A percentile compares a stretch with the other conserved stretches of the same genome.
These are phyloP conservation scores for Amaranthus cruentus DNA, from an alignment of 148 eudicot species.

Conservation along the genomic window DNA sequence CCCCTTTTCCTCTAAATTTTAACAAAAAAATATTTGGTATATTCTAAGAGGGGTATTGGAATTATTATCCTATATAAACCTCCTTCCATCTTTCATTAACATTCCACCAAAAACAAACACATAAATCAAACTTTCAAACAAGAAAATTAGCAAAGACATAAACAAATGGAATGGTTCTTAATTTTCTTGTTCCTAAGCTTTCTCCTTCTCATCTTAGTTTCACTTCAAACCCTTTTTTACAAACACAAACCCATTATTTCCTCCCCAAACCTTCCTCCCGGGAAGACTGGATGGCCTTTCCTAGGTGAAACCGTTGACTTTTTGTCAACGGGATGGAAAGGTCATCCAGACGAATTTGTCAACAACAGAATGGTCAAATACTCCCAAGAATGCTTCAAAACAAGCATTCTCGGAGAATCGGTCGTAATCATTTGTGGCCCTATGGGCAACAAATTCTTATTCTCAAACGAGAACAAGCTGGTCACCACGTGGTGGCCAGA, in stretches of 20 bases:
- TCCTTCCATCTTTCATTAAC: too few species aligned
- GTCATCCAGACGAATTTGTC: conserved; percentile 33
- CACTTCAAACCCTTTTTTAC: conserved; percentile 18
- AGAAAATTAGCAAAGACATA: background rate
- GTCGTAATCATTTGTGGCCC: conserved; percentile 36
- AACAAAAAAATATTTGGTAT: too few species aligned
- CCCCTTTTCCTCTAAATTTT: too few species aligned
- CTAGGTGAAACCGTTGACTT: conserved; percentile 42
- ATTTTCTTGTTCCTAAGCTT: conserved; percentile 22
- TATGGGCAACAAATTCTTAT: conserved; percentile 44
- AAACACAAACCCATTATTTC: background rate
- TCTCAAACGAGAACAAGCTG: conserved; percentile 45
- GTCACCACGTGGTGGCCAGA: conserved; percentile 51
- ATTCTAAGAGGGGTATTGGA: too few species aligned
- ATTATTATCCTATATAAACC: too few species aligned
- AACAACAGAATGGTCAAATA: conserved; percentile 25
- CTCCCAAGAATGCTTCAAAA: conserved; percentile 28
- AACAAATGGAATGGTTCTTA: conserved; percentile 24
- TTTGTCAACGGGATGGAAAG: conserved; percentile 26
- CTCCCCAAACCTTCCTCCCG: conserved; percentile 34
- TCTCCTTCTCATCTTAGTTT: conserved; percentile 15
- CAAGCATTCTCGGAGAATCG: conserved; percentile 25
- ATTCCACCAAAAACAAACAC: too few species aligned
- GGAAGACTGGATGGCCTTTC: conserved; percentile 34
- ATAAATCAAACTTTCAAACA: background rate